Percentiles rank a stretch among this genome's conserved stretches.
phyloP scores from a whole-genome alignment of 75 land plant genomes.

The Gnetum montanum region DNA sequence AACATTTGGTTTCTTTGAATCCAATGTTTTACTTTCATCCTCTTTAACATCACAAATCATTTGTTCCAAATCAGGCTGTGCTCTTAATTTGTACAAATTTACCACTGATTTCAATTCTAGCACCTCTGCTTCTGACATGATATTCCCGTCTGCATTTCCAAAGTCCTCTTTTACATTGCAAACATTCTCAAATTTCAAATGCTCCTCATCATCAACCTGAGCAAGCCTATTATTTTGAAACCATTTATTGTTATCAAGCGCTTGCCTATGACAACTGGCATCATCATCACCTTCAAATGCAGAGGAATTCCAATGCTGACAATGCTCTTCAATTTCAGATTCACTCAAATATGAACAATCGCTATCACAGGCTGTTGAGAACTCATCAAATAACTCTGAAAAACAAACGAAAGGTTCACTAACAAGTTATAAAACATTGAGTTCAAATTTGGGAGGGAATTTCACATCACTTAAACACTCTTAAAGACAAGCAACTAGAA shows the following conservation, averaged over 20 bases:
- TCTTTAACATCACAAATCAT: too few relatives aligned
- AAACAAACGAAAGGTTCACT: too few relatives aligned
- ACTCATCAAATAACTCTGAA: conserved; percentile 25
- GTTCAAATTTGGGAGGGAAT: too few relatives aligned
- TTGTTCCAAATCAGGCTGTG: not conserved
- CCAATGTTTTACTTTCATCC: not conserved
- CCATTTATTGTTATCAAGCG: conserved; percentile 40
- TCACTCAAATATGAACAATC: conserved; percentile 8
- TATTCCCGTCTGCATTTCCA: conserved; percentile 34
- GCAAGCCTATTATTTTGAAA: conserved; percentile 40
- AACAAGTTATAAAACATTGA: too few relatives aligned
- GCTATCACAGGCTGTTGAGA: conserved; percentile 36
- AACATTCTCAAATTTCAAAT: conserved; percentile 7
- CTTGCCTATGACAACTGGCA: conserved; percentile 34
- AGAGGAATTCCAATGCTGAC: conserved; percentile 43
- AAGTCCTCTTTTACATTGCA: conserved; percentile 7
- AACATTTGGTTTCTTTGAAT: not conserved
- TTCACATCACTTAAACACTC: too few relatives aligned
- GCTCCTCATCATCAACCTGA: conserved; percentile 38
- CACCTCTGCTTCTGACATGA: conserved; percentile 20
- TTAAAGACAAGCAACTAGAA: too few relatives aligned
- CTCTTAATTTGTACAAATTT: conserved; percentile 4
- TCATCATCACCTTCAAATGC: conserved; percentile 52
- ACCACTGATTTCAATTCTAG: conserved; percentile 28
- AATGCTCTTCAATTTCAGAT: conserved; percentile 12